Evolutionary conservation across 2,329 filamentous ascomycete genomes (phyloP), one percentile per base, ranked within the genome.

Genomic region (Fonsecaea pugnacius): DNA sequence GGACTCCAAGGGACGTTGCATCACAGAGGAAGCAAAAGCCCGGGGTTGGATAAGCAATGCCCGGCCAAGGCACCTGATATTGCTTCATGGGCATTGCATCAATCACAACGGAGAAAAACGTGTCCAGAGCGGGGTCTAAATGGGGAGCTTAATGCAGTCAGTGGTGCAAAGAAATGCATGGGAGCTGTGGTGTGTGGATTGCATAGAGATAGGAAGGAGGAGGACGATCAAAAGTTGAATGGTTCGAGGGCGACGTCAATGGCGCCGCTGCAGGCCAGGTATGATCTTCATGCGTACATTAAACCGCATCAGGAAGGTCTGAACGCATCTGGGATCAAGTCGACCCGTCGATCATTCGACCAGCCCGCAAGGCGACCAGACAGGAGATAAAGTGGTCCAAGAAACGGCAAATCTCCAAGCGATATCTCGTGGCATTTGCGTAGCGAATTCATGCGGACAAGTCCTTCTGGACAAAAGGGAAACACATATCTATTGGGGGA

Each of bases 221-320:
- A 16, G 1, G 50, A 46, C 35, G 40, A 50, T 36, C 59, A 35
- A 10, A 1, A 32, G 14, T 56, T 30, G 27, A 56, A 64, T 64
- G 56, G 55, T 18, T 59, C 27, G 21, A 48, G 9, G 50, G 50
- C 57, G 57, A 60, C 56, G 56, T 60, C 56, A 60, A 60, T 51
- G 62, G 62, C 46, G 46, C 48, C 18, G 50, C 10, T 14, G 50
- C 16, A 30, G n/a, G 32, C 60, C 54, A 53, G 58, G 56, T 38
- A 32, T 18, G 40, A 56, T 40, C 56, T 18, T 9, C 50, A 18
- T 59, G 48, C 7, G 21, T 61, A 10, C 32, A 52, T 51, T 60
- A 58, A 61, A 48, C 62, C 52, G 52, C 46, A 61, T 64, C 32
- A 33, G 62, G 62, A 58, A 64, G 62, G 62, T 64, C 38, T 21